Conservation (phyloP, 2,329 filamentous ascomycete species). For the Raffaelea arxii region DNA sequence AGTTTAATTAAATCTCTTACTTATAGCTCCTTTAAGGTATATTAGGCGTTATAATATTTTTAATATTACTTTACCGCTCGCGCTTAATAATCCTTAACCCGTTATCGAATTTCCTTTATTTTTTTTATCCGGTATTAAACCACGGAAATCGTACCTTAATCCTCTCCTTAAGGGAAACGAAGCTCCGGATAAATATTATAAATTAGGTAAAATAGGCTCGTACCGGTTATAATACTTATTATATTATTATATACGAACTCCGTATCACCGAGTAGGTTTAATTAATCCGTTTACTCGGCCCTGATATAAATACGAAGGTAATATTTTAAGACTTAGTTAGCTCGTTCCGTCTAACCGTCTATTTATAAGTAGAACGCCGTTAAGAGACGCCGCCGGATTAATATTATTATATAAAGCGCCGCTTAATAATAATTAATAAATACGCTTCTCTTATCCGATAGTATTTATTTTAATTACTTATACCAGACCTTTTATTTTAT, state of each 20-base stretch:
- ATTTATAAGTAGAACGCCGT: not conserved
- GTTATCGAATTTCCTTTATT: not conserved
- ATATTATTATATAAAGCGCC: not conserved
- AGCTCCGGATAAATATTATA: not conserved
- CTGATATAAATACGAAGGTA: too few species aligned
- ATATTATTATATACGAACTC: too few species aligned
- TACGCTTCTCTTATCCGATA: too few species aligned
- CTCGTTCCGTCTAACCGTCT: not conserved
- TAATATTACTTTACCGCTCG: too few species aligned
- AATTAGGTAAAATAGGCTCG: too few species aligned
- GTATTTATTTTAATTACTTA: too few species aligned
- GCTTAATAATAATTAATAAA: not conserved
- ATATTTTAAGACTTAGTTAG: not conserved
- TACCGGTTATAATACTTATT: too few species aligned
- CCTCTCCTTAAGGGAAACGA: not conserved
- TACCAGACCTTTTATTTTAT: not conserved
- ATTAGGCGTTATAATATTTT: not conserved
- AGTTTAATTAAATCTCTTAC: not conserved
- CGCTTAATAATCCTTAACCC: not conserved
- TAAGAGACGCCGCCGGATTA: not conserved
- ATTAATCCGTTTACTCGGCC: too few species aligned
- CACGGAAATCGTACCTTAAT: not conserved
- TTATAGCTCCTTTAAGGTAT: not conserved
- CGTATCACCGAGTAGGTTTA: not conserved
- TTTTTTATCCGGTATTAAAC: not conserved